Conservation (phyloP, 2,329 filamentous ascomycete species). For the Ophiostoma angusticollis region DNA sequence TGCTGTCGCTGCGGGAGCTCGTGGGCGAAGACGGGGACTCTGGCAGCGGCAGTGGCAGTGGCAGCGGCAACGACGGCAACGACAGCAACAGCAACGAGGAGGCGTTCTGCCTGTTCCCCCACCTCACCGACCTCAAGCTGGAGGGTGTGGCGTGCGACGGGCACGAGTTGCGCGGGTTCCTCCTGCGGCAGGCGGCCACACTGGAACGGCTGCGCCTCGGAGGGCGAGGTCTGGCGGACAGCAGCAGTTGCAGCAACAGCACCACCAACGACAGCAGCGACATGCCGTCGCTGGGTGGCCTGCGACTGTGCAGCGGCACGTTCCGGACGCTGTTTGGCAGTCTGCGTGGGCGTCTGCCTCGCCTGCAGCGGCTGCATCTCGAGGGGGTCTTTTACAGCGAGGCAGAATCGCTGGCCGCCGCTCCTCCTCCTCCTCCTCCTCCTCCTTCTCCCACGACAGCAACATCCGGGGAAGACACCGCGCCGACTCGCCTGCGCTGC, state of each 20-base stretch:
- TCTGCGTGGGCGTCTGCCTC: slow-evolving; percentile 24
- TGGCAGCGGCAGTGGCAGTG: slow-evolving; percentile 3
- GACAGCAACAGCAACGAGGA: neutral
- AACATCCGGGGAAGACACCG: too few relatives aligned
- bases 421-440: neutral
- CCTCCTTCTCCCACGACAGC: neutral
- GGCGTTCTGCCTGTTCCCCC: slow-evolving; percentile 24
- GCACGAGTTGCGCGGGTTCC: slow-evolving; percentile 29
- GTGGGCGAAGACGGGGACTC: slow-evolving; percentile 7
- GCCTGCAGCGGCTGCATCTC: slow-evolving; percentile 29
- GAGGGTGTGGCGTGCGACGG: slow-evolving; percentile 32
- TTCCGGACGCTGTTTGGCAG: slow-evolving; percentile 30
- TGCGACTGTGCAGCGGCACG: slow-evolving; percentile 31
- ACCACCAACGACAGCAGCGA: slow-evolving; percentile 13
- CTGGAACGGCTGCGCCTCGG: slow-evolving; percentile 31
- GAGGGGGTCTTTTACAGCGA: slow-evolving; percentile 34
- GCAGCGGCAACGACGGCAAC: neutral
- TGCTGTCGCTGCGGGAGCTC: slow-evolving; percentile 27
- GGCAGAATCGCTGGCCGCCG: neutral
- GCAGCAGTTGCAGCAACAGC: too few relatives aligned
- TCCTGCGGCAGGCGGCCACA: slow-evolving; percentile 26
- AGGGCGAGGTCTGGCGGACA: slow-evolving; percentile 29
- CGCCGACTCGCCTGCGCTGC: slow-evolving; percentile 12
- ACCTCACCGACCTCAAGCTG: slow-evolving; percentile 29
- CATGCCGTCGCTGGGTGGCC: slow-evolving; percentile 28